phyloP scores from a whole-genome alignment of 164 flowering plant genomes.

The Houttuynia cordata region DNA sequence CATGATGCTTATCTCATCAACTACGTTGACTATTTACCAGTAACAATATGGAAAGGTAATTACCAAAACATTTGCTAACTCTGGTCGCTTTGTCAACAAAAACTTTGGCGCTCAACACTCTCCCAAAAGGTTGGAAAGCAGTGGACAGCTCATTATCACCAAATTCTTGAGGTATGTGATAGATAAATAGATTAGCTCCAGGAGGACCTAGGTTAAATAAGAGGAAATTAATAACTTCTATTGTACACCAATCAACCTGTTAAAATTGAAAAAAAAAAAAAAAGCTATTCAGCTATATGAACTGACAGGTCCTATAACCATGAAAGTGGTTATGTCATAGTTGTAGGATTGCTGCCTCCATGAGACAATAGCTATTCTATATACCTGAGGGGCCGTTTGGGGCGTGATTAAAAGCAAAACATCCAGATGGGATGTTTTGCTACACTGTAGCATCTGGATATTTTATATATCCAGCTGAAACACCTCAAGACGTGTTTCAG shows the following conservation, averaged over 20 bases:
- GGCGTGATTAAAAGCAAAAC: too few relatives aligned
- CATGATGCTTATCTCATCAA: background rate
- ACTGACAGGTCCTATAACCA: too few relatives aligned
- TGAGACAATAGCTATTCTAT: too few relatives aligned
- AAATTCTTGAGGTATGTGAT: conserved; percentile 98
- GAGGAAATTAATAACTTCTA: conserved; percentile 1
- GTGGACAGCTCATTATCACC: conserved; percentile 86
- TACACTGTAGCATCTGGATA: too few relatives aligned
- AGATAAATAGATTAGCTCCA: conserved; percentile 94
- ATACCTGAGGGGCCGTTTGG: too few relatives aligned
- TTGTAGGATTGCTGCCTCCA: too few relatives aligned
- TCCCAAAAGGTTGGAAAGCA: conserved; percentile 79
- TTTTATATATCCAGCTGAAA: too few relatives aligned
- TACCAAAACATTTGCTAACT: conserved; percentile 98
- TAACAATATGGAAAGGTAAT: conserved; percentile 5
- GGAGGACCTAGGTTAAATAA: conserved; percentile 63
- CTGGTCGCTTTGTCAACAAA: conserved; percentile 95
- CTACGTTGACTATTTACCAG: background rate
- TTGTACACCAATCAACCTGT: background rate
- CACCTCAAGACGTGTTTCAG: too few relatives aligned
- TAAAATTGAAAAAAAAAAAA: background rate
- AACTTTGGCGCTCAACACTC: conserved; percentile 93
- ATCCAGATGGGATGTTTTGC: too few relatives aligned
- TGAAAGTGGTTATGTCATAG: too few relatives aligned
- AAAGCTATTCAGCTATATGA: too few relatives aligned